Conservation (phyloP, 164 flowering plant species). For the Aristolochia fimbriata region DNA sequence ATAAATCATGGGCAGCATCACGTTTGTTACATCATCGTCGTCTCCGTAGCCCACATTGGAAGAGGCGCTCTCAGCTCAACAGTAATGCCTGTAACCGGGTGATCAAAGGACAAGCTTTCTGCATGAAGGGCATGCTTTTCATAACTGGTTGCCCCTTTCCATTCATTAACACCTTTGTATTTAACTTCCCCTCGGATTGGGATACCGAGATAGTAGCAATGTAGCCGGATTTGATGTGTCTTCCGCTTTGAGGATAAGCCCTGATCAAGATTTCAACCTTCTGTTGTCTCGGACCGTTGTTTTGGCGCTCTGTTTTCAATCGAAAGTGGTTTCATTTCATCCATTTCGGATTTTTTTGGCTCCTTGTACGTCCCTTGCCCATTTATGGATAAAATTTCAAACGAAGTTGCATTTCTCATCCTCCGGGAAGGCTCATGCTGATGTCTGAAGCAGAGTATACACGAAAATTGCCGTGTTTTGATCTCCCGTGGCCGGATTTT, state of each 20-base stretch:
- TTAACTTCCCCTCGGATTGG: constrained; percentile 90
- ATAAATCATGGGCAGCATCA: too few species aligned
- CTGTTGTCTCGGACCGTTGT: constrained; percentile 7
- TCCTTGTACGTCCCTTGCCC: constrained; percentile 28
- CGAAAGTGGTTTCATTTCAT: constrained; percentile 25
- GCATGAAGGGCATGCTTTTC: constrained; percentile 84
- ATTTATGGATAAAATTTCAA: constrained; percentile 68
- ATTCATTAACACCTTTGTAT: constrained; percentile 74
- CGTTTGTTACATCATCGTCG: neutral
- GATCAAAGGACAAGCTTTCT: constrained; percentile 68
- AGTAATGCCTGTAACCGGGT: constrained; percentile 62
- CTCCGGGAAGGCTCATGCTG: constrained; percentile 69
- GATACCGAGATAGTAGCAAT: constrained; percentile 85
- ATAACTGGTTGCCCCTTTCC: constrained; percentile 49
- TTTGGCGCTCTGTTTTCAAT: constrained; percentile 41
- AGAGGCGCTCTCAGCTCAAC: constrained; percentile 52
- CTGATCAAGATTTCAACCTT: constrained; percentile 66
- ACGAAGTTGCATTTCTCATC: constrained; percentile 80
- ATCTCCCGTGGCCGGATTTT: constrained; percentile 92
- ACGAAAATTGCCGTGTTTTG: constrained; percentile 89
- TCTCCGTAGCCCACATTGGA: constrained; percentile 61
- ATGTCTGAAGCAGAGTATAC: constrained; percentile 82
- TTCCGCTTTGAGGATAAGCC: constrained; percentile 78
- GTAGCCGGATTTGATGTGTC: constrained; percentile 97
- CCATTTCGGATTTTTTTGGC: constrained; percentile 11